A percentile compares a stretch with the other conserved stretches of the same genome.
These are phyloP conservation scores for Aspergillus tubingensis DNA, from an alignment of 2,329 filamentous ascomycete species.

Conservation along the genomic window DNA sequence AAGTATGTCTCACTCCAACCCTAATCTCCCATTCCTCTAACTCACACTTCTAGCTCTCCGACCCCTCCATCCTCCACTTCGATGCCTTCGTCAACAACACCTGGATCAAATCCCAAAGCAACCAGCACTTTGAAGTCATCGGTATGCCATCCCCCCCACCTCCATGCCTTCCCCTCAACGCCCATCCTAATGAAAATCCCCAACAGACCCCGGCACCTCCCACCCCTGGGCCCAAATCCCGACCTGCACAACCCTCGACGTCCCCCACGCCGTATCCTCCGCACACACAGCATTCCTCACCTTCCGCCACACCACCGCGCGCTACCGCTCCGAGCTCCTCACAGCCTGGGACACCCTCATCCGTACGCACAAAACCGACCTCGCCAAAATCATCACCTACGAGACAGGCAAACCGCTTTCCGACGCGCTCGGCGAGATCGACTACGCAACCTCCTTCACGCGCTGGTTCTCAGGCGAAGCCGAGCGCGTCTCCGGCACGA, in stretches of 20 bases:
- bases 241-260: constrained; percentile 56
- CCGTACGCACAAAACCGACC: constrained; percentile 61
- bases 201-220: constrained; percentile 54
- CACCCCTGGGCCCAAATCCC: constrained; percentile 55
- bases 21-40: too few species aligned
- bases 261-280: constrained; percentile 60
- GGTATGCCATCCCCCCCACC: constrained; percentile 27
- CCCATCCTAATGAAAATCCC: background rate
- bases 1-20: too few species aligned
- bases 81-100: constrained; percentile 55
- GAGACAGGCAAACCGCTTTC: constrained; percentile 61
- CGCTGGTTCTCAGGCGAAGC: constrained; percentile 65
- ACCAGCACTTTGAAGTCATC: constrained; percentile 54
- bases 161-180: background rate
- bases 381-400: constrained; percentile 64
- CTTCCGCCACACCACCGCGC: constrained; percentile 62
- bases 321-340: constrained; percentile 62
- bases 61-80: constrained; percentile 52
- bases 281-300: constrained; percentile 62
- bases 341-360: constrained; percentile 68
- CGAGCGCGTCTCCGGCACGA: constrained; percentile 63
- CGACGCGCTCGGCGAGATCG: constrained; percentile 58
- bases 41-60: constrained; percentile 39
- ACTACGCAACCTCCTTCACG: constrained; percentile 56
- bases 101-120: constrained; percentile 50